Evolutionary conservation across 768 basidiomycete species (phyloP), one percentile per base, ranked within the genome.

Genomic region (Ramaria sp.): DNA sequence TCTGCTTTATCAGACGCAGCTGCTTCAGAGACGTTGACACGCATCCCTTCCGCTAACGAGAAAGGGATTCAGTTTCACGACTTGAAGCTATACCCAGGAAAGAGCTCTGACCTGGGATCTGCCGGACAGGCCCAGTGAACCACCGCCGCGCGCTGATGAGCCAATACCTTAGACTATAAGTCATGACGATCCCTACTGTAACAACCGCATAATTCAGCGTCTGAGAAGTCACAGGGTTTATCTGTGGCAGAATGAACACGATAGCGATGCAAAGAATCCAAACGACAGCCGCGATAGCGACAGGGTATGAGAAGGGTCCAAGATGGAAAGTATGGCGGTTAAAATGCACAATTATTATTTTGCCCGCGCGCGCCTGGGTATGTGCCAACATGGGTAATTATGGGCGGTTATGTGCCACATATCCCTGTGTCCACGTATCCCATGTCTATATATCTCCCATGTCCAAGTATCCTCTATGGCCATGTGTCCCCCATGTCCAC

Each of bases 251-350:
- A 62, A 87, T 81, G 67, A 89, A 89, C 4, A 74, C 80, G 63
- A 89, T 80, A 5, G 84, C 73, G 62, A 91, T 88, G 67, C 86
- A 86, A 0, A 63, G 64, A 34, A 88, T 87, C 86, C 87, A 89
- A 17, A 68, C 12, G n/a, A 83, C 78, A 3, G 86, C 80, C 12
- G 64, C 60, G 34, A 78, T 66, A 3, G 81, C 78, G 17, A 86
- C 68, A 4, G 82, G 81, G 61, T 77, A 78, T 1, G 84, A 86
- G 66, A 84, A 77, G n/a, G 58, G 53, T 17, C 86, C 82, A 43
- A 88, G 78, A 63, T 87, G 82, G 75, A 84, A 90, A 0, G 85
- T n/a, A n/a, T n/a, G n/a, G n/a, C n/a, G n/a, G n/a, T n/a, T n/a
- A n/a, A n/a, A n/a, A n/a, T n/a, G n/a, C n/a, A n/a, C n/a, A n/a